A percentile compares a stretch with the other conserved stretches of the same genome.
phyloP scores from a whole-genome alignment of 176 grass and related monocot genomes.

The Eragrostis nindensis region DNA sequence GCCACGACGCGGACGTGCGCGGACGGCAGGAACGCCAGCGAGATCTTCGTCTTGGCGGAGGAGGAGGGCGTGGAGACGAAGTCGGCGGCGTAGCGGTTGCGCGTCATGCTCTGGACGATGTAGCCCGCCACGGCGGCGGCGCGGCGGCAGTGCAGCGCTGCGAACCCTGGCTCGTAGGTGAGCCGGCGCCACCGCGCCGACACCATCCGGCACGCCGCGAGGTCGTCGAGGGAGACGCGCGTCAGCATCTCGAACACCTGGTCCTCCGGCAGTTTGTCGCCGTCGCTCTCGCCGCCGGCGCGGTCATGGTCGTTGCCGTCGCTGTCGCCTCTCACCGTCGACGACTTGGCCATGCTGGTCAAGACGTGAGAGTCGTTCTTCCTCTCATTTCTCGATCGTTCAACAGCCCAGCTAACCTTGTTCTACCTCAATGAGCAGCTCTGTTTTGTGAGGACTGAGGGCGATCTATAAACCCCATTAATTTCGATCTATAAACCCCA shows the following conservation, averaged over 20 bases:
- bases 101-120: constrained; percentile 32
- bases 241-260: constrained; percentile 54
- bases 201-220: constrained; percentile 41
- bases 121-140: constrained; percentile 45
- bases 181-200: constrained; percentile 31
- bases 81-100: constrained; percentile 32
- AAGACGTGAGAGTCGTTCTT: background rate
- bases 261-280: constrained; percentile 29
- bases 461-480: too few species aligned
- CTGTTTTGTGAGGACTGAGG: background rate
- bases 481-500: too few species aligned
- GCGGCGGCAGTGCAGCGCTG: constrained; percentile 40
- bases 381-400: background rate
- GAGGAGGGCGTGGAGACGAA: constrained; percentile 39
- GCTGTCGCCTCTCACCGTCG: background rate
- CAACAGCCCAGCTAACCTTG: background rate
- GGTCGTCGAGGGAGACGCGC: constrained; percentile 40
- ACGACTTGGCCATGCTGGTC: too few species aligned
- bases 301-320: background rate
- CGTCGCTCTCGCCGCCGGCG: background rate
- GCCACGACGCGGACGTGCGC: constrained; percentile 41
- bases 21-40: constrained; percentile 44
- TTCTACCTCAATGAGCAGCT: too few species aligned
- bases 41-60: background rate
- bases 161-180: constrained; percentile 49